phyloP scores from a whole-genome alignment of 2,329 filamentous ascomycete genomes.

The Huntiella omanensis region DNA sequence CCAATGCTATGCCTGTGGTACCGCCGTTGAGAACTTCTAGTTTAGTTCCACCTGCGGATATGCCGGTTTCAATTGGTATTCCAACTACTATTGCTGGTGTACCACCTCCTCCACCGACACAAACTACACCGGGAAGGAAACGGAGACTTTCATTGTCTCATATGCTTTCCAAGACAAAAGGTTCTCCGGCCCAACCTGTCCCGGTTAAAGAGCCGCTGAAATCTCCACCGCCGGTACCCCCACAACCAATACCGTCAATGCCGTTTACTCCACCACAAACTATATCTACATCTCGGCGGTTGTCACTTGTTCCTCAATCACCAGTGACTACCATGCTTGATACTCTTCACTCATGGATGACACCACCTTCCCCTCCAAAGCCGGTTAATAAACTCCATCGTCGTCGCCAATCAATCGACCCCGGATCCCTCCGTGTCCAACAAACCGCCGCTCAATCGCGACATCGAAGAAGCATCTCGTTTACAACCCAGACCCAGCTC shows the following conservation, averaged over 20 bases:
- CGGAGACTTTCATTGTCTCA: background rate
- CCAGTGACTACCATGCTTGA: background rate
- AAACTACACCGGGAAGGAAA: background rate
- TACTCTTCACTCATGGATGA: background rate
- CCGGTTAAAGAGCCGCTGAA: too few species aligned
- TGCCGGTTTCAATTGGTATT: background rate
- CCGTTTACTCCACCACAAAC: background rate
- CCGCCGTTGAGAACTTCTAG: background rate
- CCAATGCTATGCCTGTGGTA: background rate
- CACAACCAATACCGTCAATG: background rate
- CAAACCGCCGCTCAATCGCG: background rate
- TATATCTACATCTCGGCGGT: slow-evolving; percentile 1
- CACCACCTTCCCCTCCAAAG: background rate
- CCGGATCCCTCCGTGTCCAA: background rate
- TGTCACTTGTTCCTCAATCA: slow-evolving; percentile 1
- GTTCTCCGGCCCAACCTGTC: too few species aligned
- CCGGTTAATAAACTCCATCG: slow-evolving; percentile 4
- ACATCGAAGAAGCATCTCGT: background rate
- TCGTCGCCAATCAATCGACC: slow-evolving; percentile 2
- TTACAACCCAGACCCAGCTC: background rate
- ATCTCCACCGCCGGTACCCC: background rate
- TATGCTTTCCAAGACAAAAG: background rate
- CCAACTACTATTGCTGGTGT: background rate
- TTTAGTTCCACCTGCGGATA: background rate
- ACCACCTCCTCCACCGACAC: background rate